Evolutionary conservation across 1,139 yeast genomes (phyloP), one percentile per base, ranked within the genome.

Genomic region (Pichia sp.): DNA sequence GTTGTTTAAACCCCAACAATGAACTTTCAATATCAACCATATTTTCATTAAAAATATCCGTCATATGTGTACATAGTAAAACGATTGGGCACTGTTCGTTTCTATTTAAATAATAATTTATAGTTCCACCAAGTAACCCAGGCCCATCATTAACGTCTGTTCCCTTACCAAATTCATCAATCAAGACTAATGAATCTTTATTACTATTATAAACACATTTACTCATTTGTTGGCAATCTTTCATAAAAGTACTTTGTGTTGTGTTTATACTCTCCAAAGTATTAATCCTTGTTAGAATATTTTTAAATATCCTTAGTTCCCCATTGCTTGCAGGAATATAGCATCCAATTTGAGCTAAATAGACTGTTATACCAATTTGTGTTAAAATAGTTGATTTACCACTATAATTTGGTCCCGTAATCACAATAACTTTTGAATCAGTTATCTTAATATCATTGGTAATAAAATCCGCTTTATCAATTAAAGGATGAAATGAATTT

Each of bases 101-200:
- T 11, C n/a, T 27, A 0, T 34, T 42, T 13, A 55, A 46, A 9
- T 73, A 55, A 19, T 62, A 54, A 28, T 64, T 64, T 14, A 76
- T 57, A 14, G 72, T 60, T 0, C 76, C 62, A 1, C 76, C 78
- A 53, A 75, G 68, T 18, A 76, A 53, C 0, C 77, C 69, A 0
- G 77, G 76, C 0, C 80, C 80, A 56, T 76, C 79, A 34, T 67
- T 55, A 0, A 68, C 58, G 60, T 74, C 78, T 0, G 79, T 77
- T 0, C 81, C 82, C 50, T 76, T 73, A 0, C 81, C 82, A 63
- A 75, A 76, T 56, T 78, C 82, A 62, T 77, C 81, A 27, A 77
- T 67, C 9, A 77, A 58, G 2, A 77, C 52, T 27, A 77, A 56
- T 9, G 78, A 74, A 45, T 60, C 66, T 0, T 64, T 60, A 0